phyloP scores from a whole-genome alignment of 1,284 basidiomycete species.

The Tilletia indica region DNA sequence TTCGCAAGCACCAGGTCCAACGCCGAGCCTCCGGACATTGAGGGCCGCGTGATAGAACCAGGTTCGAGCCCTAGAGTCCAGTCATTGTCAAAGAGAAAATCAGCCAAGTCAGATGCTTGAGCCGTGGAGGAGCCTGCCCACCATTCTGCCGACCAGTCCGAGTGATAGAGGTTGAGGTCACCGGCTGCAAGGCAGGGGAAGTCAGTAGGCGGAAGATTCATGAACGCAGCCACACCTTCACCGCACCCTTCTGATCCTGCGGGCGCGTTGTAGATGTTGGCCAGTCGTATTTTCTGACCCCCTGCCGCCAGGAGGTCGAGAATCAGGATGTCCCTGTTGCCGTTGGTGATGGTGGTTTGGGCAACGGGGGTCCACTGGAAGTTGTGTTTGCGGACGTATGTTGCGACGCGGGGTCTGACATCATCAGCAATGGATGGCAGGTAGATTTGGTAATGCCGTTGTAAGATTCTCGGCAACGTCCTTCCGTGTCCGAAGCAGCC shows the following conservation, averaged over 20 bases:
- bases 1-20: conserved; percentile 8
- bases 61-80: neutral
- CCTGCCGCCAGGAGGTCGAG: neutral
- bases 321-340: neutral
- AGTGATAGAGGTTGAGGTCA: conserved; percentile 10
- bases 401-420: neutral
- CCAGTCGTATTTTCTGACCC: neutral
- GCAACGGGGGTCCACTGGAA: neutral
- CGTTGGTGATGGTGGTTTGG: neutral
- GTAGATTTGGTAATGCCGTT: neutral
- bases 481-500: neutral
- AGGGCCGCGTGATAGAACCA: neutral
- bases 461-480: neutral
- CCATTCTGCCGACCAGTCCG: neutral
- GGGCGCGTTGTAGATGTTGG: conserved; percentile 3
- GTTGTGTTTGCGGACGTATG: conserved; percentile 2
- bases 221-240: neutral
- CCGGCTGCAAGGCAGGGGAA: neutral
- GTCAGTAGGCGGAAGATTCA: neutral
- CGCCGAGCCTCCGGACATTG: neutral
- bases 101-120: neutral
- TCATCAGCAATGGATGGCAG: neutral
- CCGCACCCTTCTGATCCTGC: neutral
- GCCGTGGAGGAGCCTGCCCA: neutral
- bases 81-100: neutral